phyloP scores from a whole-genome alignment of 2,329 filamentous ascomycete genomes.

The Phialophora macrospora region DNA sequence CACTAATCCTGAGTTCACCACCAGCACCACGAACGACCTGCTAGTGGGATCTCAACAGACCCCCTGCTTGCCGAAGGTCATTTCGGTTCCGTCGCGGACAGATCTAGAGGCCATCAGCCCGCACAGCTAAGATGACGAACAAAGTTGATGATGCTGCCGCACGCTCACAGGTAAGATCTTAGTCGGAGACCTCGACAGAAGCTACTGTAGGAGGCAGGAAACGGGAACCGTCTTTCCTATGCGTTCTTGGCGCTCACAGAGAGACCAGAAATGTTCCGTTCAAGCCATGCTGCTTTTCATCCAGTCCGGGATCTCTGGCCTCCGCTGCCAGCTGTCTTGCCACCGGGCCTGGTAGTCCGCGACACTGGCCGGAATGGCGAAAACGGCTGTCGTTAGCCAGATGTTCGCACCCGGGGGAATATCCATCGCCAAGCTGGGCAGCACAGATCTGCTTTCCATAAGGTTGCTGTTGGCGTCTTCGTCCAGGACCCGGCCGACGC shows the following conservation, averaged over 20 bases:
- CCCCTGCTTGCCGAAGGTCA: too few species aligned
- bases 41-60: not conserved
- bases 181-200: not conserved
- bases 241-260: not conserved
- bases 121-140: not conserved
- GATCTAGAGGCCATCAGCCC: not conserved
- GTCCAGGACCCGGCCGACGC: slow-evolving; percentile 69
- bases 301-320: slow-evolving; percentile 66
- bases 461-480: slow-evolving; percentile 81
- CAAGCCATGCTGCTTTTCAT: slow-evolving; percentile 15
- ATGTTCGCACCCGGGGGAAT: slow-evolving; percentile 61
- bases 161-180: not conserved
- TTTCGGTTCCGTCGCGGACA: not conserved
- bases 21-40: not conserved
- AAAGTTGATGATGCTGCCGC: not conserved
- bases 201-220: not conserved
- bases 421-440: slow-evolving; percentile 70
- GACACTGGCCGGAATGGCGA: slow-evolving; percentile 66
- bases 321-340: slow-evolving; percentile 65
- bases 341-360: slow-evolving; percentile 60
- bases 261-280: not conserved
- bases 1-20: not conserved
- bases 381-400: slow-evolving; percentile 74
- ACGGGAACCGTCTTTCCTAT: not conserved
- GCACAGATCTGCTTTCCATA: slow-evolving; percentile 71